These are phyloP conservation scores for Ensete glaucum DNA, from an alignment of 176 grass and related monocot genomes.

Conservation along the genomic window DNA sequence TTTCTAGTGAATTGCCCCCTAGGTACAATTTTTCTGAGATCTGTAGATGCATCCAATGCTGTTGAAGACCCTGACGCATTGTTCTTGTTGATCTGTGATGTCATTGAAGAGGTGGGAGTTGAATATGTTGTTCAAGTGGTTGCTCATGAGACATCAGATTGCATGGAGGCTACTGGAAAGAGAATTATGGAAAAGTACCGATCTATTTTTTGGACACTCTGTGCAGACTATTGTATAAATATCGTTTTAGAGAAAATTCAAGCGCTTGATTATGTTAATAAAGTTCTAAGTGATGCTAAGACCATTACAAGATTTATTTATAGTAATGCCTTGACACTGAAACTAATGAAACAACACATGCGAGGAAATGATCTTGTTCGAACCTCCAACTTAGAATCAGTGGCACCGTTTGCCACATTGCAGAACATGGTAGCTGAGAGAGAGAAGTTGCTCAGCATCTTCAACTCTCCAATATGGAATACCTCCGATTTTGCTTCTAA, in stretches of 20 bases:
- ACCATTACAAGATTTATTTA: slow-evolving; percentile 57
- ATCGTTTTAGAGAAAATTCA: slow-evolving; percentile 59
- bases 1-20: slow-evolving; percentile 51
- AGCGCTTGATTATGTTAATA: slow-evolving; percentile 33
- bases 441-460: slow-evolving; percentile 41
- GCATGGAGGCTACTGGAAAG: slow-evolving; percentile 62
- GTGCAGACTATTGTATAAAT: slow-evolving; percentile 73
- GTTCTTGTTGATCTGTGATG: slow-evolving; percentile 25
- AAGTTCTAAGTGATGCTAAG: slow-evolving; percentile 46
- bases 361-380: slow-evolving; percentile 36
- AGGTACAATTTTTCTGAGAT: slow-evolving; percentile 65
- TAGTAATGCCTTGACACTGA: slow-evolving; percentile 31
- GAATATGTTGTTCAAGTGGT: slow-evolving; percentile 65
- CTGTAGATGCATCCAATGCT: slow-evolving; percentile 46
- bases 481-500: slow-evolving; percentile 38
- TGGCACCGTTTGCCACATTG: slow-evolving; percentile 56
- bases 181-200: slow-evolving; percentile 36
- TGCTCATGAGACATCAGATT: slow-evolving; percentile 37
- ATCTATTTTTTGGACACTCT: slow-evolving; percentile 46
- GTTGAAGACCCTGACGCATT: slow-evolving; percentile 48
- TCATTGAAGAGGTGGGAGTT: slow-evolving; percentile 55
- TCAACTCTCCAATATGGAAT: slow-evolving; percentile 41
- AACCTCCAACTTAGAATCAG: slow-evolving; percentile 34
- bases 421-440: slow-evolving; percentile 38
- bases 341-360: slow-evolving; percentile 33